phyloP scores from a whole-genome alignment of 2,329 filamentous ascomycete genomes.

The Stagonosporopsis cucurbitacearum region DNA sequence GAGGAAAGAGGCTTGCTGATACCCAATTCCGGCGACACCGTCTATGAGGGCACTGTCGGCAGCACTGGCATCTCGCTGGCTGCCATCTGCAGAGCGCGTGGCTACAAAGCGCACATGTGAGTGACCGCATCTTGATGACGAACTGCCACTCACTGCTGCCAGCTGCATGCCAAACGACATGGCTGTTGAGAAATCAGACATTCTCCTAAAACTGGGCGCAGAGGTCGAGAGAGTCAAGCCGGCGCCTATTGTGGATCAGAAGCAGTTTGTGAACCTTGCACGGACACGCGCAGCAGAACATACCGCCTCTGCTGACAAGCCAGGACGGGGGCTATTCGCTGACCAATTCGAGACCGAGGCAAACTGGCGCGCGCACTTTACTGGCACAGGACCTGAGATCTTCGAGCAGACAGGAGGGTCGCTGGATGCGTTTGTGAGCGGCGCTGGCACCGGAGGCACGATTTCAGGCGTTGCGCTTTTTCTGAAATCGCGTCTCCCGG shows the following conservation, averaged over 20 bases:
- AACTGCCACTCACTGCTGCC: constrained; percentile 16
- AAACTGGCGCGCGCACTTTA: constrained; percentile 86
- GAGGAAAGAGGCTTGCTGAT: constrained; percentile 77
- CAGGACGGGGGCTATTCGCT: constrained; percentile 86
- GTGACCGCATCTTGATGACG: constrained; percentile 25
- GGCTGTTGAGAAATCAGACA: constrained; percentile 83
- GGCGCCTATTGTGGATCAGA: constrained; percentile 89
- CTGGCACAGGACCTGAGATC: constrained; percentile 88
- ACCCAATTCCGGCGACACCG: constrained; percentile 85
- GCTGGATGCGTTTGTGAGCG: constrained; percentile 88
- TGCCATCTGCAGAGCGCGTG: constrained; percentile 82
- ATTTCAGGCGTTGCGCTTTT: constrained; percentile 85
- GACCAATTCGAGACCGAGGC: constrained; percentile 94
- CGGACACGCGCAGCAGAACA: constrained; percentile 78
- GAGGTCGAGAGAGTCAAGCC: constrained; percentile 90
- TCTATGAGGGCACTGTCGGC: constrained; percentile 97
- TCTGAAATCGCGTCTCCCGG: constrained; percentile 74
- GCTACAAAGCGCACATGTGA: constrained; percentile 89
- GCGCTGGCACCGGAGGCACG: constrained; percentile 93
- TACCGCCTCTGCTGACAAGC: constrained; percentile 62
- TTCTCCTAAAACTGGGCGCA: constrained; percentile 88
- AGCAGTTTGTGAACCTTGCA: constrained; percentile 94
- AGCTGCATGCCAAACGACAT: constrained; percentile 95
- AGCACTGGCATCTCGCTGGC: constrained; percentile 96
- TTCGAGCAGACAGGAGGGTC: constrained; percentile 74